phyloP scores from a whole-genome alignment of 495 filamentous ascomycete species.

The Neurospora africana region DNA sequence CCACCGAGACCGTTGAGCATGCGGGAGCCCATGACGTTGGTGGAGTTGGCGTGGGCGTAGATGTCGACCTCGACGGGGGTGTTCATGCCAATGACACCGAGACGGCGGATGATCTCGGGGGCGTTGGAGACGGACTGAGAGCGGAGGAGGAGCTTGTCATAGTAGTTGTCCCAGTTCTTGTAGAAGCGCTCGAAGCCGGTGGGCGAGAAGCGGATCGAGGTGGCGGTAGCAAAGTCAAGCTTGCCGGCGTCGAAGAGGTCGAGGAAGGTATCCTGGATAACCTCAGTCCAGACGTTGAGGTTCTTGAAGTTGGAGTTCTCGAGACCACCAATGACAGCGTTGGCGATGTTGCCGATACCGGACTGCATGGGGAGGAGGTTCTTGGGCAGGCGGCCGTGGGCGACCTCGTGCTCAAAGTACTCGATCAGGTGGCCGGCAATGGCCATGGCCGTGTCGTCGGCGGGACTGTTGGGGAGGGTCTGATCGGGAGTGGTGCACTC shows the following conservation, averaged over 20 bases:
- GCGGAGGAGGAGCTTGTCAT: slow-evolving; percentile 75
- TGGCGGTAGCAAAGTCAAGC: slow-evolving; percentile 85
- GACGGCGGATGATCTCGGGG: slow-evolving; percentile 84
- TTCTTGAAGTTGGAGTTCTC: slow-evolving; percentile 76
- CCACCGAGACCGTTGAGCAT: slow-evolving; percentile 91
- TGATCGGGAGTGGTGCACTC: slow-evolving; percentile 79
- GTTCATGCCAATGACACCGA: slow-evolving; percentile 92
- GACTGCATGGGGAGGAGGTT: slow-evolving; percentile 78
- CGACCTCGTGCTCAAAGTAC: slow-evolving; percentile 73
- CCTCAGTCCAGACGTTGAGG: slow-evolving; percentile 89
- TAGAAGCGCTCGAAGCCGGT: slow-evolving; percentile 92
- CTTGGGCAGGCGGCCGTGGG: slow-evolving; percentile 61
- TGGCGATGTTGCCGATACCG: slow-evolving; percentile 91
- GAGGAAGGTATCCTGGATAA: slow-evolving; percentile 87
- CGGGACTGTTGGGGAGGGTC: slow-evolving; percentile 65
- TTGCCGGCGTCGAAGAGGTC: slow-evolving; percentile 87
- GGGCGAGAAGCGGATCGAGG: slow-evolving; percentile 83
- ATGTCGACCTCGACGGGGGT: slow-evolving; percentile 91
- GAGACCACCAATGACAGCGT: slow-evolving; percentile 81
- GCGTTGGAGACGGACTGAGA: slow-evolving; percentile 84
- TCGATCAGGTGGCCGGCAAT: slow-evolving; percentile 80
- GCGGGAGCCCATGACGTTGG: slow-evolving; percentile 80
- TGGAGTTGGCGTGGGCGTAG: slow-evolving; percentile 88
- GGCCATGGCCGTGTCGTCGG: slow-evolving; percentile 57
- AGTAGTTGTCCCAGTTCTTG: slow-evolving; percentile 70